phyloP scores from a whole-genome alignment of 768 basidiomycete species.

The Hemileccinum impolitum region DNA sequence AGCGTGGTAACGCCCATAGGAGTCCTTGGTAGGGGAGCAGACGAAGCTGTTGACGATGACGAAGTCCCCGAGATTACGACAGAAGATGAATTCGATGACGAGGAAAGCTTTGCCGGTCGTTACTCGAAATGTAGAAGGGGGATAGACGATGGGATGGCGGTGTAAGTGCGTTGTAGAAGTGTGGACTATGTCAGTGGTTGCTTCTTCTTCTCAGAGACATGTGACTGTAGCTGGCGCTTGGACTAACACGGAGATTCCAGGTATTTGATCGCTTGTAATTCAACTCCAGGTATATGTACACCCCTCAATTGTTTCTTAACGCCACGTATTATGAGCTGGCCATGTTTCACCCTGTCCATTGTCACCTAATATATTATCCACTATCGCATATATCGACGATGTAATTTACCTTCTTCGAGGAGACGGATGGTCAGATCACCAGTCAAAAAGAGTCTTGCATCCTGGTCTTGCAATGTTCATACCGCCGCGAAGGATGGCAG shows the following conservation, averaged over 20 bases:
- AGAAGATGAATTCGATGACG: slow-evolving; percentile 78
- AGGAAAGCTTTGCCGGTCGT: slow-evolving; percentile 58
- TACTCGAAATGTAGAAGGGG: slow-evolving; percentile 60
- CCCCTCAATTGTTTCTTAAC: slow-evolving; percentile 3
- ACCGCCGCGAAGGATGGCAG: slow-evolving; percentile 83
- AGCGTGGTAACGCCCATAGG: slow-evolving; percentile 50
- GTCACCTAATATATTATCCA: slow-evolving; percentile 20
- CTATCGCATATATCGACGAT: slow-evolving; percentile 25
- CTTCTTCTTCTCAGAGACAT: slow-evolving; percentile 1
- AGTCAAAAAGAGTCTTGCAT: slow-evolving; percentile 65
- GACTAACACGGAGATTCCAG: slow-evolving; percentile 22
- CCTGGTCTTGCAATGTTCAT: slow-evolving; percentile 73
- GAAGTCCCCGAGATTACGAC: slow-evolving; percentile 50
- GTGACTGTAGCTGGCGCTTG: slow-evolving; percentile 11
- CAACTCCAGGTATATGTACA: slow-evolving; percentile 1
- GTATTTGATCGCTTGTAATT: slow-evolving; percentile 12
- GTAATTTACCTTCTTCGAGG: slow-evolving; percentile 14
- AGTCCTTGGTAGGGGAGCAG: slow-evolving; percentile 34
- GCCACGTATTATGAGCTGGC: slow-evolving; percentile 6
- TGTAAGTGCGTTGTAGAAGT: slow-evolving; percentile 22
- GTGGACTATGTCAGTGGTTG: slow-evolving; percentile 9
- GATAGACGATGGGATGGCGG: slow-evolving; percentile 33
- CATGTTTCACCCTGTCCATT: slow-evolving; percentile 5
- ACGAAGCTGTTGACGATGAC: slow-evolving; percentile 47
- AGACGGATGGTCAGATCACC: slow-evolving; percentile 41